Percentiles rank a stretch among this genome's conserved stretches.
These are phyloP conservation scores for Podospora comata DNA, from an alignment of 495 filamentous ascomycete genomes.

Conservation along the genomic window DNA sequence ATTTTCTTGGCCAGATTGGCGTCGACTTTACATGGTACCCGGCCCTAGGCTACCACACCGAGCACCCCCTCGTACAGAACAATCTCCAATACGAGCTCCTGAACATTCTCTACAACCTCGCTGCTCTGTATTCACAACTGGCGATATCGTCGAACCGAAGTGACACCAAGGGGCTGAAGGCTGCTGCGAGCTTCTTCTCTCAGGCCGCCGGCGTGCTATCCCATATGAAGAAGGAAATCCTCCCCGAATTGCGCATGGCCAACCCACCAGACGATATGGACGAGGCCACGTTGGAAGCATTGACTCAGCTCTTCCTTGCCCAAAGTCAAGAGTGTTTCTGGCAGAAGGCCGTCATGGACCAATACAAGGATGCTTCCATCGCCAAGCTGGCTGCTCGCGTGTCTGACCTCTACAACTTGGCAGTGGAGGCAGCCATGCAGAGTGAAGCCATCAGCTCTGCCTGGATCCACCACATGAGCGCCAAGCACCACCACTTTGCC, in stretches of 20 bases:
- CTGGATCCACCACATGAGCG: conserved; percentile 97
- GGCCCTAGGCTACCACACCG: conserved; percentile 83
- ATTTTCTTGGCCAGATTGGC: conserved; percentile 61
- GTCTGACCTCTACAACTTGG: conserved; percentile 83
- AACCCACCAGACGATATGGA: conserved; percentile 95
- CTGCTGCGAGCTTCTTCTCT: conserved; percentile 88
- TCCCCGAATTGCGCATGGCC: conserved; percentile 79
- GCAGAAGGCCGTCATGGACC: conserved; percentile 95
- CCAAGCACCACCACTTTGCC: conserved; percentile 97
- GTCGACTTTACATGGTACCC: conserved; percentile 96
- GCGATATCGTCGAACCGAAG: conserved; percentile 72
- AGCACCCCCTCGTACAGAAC: conserved; percentile 77
- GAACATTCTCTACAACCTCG: conserved; percentile 90
- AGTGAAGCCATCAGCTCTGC: conserved; percentile 86
- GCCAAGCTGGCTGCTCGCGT: conserved; percentile 89
- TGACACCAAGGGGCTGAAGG: conserved; percentile 81
- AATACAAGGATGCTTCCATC: conserved; percentile 85
- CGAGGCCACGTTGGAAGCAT: conserved; percentile 73
- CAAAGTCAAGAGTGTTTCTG: conserved; percentile 97
- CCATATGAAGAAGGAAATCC: conserved; percentile 71
- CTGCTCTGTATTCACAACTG: conserved; percentile 88
- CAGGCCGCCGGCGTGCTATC: conserved; percentile 79
- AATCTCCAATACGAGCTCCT: conserved; percentile 94
- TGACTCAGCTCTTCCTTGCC: conserved; percentile 79
- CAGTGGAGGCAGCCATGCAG: conserved; percentile 80